These are phyloP conservation scores for Anisodus acutangulus DNA, from an alignment of 257 asterid genomes.

Conservation along the genomic window DNA sequence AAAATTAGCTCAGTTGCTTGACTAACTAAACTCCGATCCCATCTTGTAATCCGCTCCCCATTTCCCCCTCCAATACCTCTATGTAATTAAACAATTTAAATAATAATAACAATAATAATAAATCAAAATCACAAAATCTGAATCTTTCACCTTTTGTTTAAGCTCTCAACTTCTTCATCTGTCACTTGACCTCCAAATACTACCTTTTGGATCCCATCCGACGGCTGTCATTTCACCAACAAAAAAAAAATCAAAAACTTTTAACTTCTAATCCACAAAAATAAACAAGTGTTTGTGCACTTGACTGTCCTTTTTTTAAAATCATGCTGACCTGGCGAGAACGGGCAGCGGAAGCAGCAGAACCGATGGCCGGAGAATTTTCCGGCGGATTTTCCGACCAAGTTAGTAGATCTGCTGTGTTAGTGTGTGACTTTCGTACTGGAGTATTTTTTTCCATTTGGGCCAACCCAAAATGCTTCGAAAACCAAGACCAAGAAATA, in stretches of 20 bases:
- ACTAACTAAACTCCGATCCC: too few relatives aligned
- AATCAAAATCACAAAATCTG: constrained; percentile 17
- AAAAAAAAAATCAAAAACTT: not conserved
- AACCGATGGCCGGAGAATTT: constrained; percentile 44
- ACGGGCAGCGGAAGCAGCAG: constrained; percentile 53
- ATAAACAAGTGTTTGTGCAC: too few relatives aligned
- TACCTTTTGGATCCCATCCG: constrained; percentile 92
- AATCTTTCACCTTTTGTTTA: constrained; percentile 79
- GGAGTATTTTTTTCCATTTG: constrained; percentile 79
- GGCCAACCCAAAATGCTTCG: not conserved
- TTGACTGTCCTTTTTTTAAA: not conserved
- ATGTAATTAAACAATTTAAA: too few relatives aligned
- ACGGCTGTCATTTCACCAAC: constrained; percentile 63
- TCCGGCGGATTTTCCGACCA: constrained; percentile 89
- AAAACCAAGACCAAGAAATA: not conserved
- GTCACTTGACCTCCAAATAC: constrained; percentile 98
- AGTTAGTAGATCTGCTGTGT: constrained; percentile 93
- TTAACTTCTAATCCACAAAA: not conserved
- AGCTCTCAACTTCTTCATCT: constrained; percentile 91
- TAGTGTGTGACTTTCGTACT: constrained; percentile 86
- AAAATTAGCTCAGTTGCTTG: too few relatives aligned
- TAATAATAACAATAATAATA: too few relatives aligned
- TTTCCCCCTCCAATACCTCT: too few relatives aligned
- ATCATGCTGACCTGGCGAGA: constrained; percentile 64
- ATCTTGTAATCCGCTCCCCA: too few relatives aligned